These are phyloP conservation scores for Coniochaeta sp. DNA, from an alignment of 2,329 filamentous ascomycete genomes.

Conservation along the genomic window DNA sequence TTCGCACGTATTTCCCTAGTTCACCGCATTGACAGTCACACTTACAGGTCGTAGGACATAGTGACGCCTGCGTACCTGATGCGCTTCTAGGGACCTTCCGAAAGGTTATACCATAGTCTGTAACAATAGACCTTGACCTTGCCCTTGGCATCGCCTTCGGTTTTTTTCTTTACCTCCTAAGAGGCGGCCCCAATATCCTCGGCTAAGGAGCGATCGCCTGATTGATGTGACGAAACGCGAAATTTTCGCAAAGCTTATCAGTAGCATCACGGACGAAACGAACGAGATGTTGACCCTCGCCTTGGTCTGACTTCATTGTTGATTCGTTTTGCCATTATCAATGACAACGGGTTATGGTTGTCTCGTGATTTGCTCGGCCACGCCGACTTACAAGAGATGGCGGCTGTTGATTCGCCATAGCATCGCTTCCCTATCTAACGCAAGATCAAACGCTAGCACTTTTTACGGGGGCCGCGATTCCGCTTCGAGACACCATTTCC, in stretches of 20 bases:
- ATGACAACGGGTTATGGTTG: too few relatives aligned
- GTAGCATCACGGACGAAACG: neutral
- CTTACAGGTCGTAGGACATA: too few relatives aligned
- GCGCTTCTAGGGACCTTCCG: too few relatives aligned
- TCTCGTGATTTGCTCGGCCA: neutral
- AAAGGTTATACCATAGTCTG: too few relatives aligned
- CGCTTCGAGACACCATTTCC: neutral
- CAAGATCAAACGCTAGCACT: neutral
- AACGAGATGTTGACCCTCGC: neutral
- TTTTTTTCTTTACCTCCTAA: too few relatives aligned
- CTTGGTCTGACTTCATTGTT: neutral
- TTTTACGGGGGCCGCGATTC: neutral
- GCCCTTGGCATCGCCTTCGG: too few relatives aligned
- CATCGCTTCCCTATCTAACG: neutral
- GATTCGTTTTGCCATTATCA: neutral
- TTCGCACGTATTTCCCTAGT: too few relatives aligned
- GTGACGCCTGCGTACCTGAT: too few relatives aligned
- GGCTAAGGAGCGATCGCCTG: neutral
- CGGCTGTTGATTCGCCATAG: neutral
- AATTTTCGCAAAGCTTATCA: neutral
- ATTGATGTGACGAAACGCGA: neutral
- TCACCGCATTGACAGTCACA: too few relatives aligned
- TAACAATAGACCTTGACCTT: too few relatives aligned
- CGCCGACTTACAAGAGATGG: neutral
- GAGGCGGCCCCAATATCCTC: neutral